These are phyloP conservation scores for Thielaviopsis punctulata DNA, from an alignment of 2,329 filamentous ascomycete species.

Conservation along the genomic window DNA sequence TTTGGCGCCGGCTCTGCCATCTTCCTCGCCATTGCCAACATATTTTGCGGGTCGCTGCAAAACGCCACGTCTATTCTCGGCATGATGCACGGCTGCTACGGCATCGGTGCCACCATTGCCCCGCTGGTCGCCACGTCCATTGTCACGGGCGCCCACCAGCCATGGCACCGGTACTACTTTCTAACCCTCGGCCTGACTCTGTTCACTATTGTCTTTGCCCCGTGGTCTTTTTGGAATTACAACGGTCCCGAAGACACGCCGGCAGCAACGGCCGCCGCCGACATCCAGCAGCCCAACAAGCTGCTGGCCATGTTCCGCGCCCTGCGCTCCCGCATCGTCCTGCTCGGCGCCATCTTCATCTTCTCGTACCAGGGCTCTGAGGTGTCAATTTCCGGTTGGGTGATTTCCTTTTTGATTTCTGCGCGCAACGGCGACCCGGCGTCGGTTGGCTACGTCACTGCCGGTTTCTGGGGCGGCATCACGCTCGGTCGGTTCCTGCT, in stretches of 20 bases:
- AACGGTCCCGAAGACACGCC: constrained; percentile 25
- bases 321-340: constrained; percentile 38
- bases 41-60: constrained; percentile 37
- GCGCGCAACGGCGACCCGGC: constrained; percentile 52
- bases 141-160: constrained; percentile 29
- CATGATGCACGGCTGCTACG: constrained; percentile 49
- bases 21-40: constrained; percentile 40
- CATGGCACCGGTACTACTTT: constrained; percentile 60
- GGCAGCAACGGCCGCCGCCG: constrained; percentile 14
- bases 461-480: constrained; percentile 56
- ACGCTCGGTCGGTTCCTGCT: constrained; percentile 60
- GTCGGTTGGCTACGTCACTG: constrained; percentile 62
- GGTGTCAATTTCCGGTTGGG: constrained; percentile 72
- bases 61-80: constrained; percentile 40
- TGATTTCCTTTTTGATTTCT: constrained; percentile 67
- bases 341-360: constrained; percentile 65
- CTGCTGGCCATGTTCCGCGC: constrained; percentile 29
- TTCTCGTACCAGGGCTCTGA: constrained; percentile 78
- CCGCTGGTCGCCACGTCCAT: constrained; percentile 62
- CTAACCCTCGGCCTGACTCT: constrained; percentile 42
- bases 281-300: constrained; percentile 1
- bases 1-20: constrained; percentile 41
- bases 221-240: constrained; percentile 47
- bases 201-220: constrained; percentile 37
- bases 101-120: constrained; percentile 45